These are phyloP conservation scores for Trichosporon ovoides DNA, from an alignment of 1,284 basidiomycete species.

Conservation along the genomic window DNA sequence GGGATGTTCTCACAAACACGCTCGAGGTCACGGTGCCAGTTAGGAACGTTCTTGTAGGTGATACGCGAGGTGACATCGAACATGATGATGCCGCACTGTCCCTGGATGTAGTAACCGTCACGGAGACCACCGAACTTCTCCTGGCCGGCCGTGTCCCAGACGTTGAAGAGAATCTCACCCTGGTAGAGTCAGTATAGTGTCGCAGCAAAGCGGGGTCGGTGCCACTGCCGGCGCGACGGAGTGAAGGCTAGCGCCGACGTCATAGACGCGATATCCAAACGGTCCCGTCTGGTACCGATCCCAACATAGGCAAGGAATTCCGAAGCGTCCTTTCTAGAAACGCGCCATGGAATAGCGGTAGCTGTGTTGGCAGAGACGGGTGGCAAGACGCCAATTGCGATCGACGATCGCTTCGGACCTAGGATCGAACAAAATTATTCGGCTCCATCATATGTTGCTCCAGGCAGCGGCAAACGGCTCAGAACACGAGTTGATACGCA, in stretches of 20 bases:
- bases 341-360: too few relatives aligned
- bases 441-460: neutral
- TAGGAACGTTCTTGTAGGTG: constrained; percentile 99
- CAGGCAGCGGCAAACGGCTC: neutral
- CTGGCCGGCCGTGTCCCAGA: constrained; percentile 99
- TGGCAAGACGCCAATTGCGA: too few relatives aligned
- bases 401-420: too few relatives aligned
- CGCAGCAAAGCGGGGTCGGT: neutral
- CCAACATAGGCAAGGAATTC: too few relatives aligned
- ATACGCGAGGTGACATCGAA: constrained; percentile 99
- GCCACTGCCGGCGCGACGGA: neutral
- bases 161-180: constrained; percentile 98
- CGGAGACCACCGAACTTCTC: constrained; percentile 99
- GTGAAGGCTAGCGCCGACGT: neutral
- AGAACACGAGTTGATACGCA: constrained; percentile 5
- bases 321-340: too few relatives aligned
- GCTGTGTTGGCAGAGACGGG: too few relatives aligned
- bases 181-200: neutral
- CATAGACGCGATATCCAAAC: neutral
- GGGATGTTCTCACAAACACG: constrained; percentile 98
- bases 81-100: constrained; percentile 99
- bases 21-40: constrained; percentile 99
- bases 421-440: neutral
- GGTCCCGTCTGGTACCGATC: too few relatives aligned
- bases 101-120: constrained; percentile 98